Evolutionary conservation across 768 basidiomycete species (phyloP).

Genomic region (Panus rudis): DNA sequence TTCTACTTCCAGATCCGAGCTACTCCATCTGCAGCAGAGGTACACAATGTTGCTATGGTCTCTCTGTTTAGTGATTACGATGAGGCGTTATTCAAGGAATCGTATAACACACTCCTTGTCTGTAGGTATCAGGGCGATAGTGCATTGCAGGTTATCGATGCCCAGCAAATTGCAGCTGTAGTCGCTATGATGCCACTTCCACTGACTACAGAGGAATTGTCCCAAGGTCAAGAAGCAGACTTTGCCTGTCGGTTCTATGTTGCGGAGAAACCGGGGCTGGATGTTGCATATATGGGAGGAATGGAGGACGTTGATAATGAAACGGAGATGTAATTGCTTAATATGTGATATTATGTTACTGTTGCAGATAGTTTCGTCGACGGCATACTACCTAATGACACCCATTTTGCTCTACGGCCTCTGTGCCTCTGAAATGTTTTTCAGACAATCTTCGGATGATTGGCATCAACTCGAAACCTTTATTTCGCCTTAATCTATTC

Average conservation of each 20-base stretch:
- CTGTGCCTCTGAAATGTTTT: no score
- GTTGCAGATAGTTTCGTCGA: no score
- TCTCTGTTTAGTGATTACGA: conserved; percentile 2
- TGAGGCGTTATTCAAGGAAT: not conserved
- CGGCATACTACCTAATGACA: no score
- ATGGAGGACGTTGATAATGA: no score
- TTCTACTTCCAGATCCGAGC: conserved; percentile 9
- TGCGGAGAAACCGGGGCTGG: not conserved
- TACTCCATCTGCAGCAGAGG: not conserved
- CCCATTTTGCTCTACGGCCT: no score
- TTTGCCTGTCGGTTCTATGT: not conserved
- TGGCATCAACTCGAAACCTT: no score
- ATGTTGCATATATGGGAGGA: no score
- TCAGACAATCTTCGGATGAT: no score
- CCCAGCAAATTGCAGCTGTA: conserved; percentile 4
- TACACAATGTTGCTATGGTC: conserved; percentile 4
- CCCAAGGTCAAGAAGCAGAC: not conserved
- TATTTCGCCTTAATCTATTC: no score
- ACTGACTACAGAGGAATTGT: not conserved
- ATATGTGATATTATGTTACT: no score
- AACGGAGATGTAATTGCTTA: no score
- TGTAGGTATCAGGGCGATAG: not conserved
- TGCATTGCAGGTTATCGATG: conserved; percentile 5
- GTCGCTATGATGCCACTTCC: conserved; percentile 12
- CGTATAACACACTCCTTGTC: conserved; percentile 1